Base-by-base conservation (phyloP, 192 early-diverging fungal species). In the Diversispora eburnea region DNA sequence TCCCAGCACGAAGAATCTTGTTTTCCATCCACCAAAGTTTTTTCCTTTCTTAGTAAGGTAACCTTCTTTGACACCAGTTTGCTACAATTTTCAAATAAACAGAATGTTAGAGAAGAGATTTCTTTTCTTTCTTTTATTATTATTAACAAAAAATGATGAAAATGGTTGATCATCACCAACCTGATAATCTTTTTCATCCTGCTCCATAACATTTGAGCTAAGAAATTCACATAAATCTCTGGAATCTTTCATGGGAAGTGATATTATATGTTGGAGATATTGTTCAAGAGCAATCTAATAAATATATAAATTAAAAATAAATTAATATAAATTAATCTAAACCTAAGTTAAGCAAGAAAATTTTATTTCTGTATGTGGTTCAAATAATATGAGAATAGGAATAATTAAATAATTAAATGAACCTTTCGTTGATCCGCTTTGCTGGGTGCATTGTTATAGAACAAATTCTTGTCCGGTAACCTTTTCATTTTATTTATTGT, bases 11-110 rank as follows among this genome's bases (percentile, higher is more conserved):
- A 94, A 97, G 81, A 90, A 96, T 63, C 94, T 86, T 46, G 91
- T 84, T 77, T 98, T 98, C 95, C 95, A 97, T 9, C 93, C 95
- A 63, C 96, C 95, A 92, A 98, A 97, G 78, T 90, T 95, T 76
- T 96, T 98, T 60, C 96, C 95, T 81, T 89, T 89, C 76, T 97
- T 98, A 58, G 92, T 90, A 69, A 97, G 79, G 64, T 89, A 93
- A 7, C 95, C 95, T 80, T 95, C 94, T 70, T 92, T 93, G 73
- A 83, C 80, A 0, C 87, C 88, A 10, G 84, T 62, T n/a, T 81
- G 77, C 67, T 86, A 54, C 15, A 67, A 52, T 41, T 48, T 49
- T 12, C 17, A 76, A 76, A 77, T 6, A 63, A 49, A 8, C 20
- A 45, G 4, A 67, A 49, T 13, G 10, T 60, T 64, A 33, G 25